Evolutionary conservation across 169 alveolate genomes (phyloP), one percentile per base, ranked within the genome.

Genomic region (Plasmodium vinckei): DNA sequence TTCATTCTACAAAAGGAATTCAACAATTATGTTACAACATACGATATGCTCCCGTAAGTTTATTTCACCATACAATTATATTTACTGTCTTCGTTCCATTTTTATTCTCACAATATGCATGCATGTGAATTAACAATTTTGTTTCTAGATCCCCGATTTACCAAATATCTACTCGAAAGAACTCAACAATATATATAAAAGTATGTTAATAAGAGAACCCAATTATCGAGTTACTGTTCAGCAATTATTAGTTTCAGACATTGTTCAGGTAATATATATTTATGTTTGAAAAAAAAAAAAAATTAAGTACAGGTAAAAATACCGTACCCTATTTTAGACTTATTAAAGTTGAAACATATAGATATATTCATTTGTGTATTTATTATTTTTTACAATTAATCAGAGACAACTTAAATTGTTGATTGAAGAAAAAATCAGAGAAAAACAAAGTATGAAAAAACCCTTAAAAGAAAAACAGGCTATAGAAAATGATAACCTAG

Each of bases 1-100:
- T 95, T 53, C 96, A 95, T 70, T 92, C 93, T 33, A 96, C 98
- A 1, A 92, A 92, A 63, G 97, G 95, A 57, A 92, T 96, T 67
- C 92, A 92, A 19, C 94, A 94, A 10, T 94, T 96, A 33, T 92
- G 93, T 23, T 89, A 93, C 87, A 89, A 92, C 65, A 95, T 96
- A 10, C 92, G 92, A 73, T 92, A 86, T 21, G 88, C 87, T n/a
- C 94, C 94, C 51, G 97, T 95, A 87, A 25, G 4, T 19, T 51
- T 71, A 0, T 12, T 84, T 9, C 5, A 25, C 5, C 61, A 44
- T 23, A 12, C 9, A 17, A 19, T n/a, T 12, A 57, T 15, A 5
- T 57, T 0, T 17, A 57, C 1, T 5, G n/a, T 0, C 5, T 13
- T 57, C 5, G n/a, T 12, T n/a, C 0, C 42, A 3, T 33, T 33